phyloP scores from a whole-genome alignment of 768 basidiomycete genomes.

The Lepiota brunneoincarnata region DNA sequence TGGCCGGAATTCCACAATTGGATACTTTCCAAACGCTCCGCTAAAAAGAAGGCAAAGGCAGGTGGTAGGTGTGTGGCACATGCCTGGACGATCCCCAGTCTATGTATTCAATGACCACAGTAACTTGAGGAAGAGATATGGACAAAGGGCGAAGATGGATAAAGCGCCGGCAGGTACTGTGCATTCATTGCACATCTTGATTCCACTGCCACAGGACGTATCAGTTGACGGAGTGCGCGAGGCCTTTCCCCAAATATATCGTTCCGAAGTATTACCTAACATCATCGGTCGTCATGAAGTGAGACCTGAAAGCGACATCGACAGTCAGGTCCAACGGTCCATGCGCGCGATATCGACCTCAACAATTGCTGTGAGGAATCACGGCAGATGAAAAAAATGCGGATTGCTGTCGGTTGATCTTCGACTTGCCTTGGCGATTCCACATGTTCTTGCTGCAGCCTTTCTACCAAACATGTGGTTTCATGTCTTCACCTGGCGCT shows the following conservation, averaged over 20 bases:
- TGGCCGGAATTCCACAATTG: too few species aligned
- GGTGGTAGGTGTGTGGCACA: neutral
- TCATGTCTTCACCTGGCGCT: too few species aligned
- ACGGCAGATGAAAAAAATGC: constrained; percentile 11
- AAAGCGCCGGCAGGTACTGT: too few species aligned
- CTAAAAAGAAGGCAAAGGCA: neutral
- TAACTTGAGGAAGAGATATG: too few species aligned
- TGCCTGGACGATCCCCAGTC: neutral
- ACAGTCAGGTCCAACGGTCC: neutral
- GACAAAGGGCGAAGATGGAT: too few species aligned
- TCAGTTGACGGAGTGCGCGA: too few species aligned
- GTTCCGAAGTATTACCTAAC: too few species aligned
- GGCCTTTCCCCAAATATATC: too few species aligned
- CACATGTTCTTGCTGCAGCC: neutral
- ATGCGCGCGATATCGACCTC: neutral
- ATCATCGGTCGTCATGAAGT: neutral
- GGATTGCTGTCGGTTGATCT: neutral
- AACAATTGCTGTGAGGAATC: neutral
- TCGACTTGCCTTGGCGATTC: neutral
- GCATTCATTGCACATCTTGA: too few species aligned
- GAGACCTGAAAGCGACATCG: neutral
- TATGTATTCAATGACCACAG: too few species aligned
- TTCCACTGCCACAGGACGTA: too few species aligned
- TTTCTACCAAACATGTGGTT: too few species aligned
- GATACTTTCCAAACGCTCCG: neutral